A percentile compares a stretch with the other conserved stretches of the same genome.
Conservation (phyloP, 768 basidiomycete species). For the Lactarius indigo region DNA sequence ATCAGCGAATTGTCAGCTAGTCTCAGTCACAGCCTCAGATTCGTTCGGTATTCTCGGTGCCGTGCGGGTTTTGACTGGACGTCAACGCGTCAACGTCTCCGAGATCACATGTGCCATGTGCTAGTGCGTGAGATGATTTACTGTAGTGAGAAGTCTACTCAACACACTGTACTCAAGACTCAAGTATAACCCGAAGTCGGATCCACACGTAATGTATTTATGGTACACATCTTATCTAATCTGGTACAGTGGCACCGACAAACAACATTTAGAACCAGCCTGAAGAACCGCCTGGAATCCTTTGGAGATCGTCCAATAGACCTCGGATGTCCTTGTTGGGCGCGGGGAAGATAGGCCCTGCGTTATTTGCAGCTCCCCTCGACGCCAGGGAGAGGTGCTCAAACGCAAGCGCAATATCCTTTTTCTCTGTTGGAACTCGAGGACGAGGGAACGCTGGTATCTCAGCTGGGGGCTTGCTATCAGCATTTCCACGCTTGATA, state of each 20-base stretch:
- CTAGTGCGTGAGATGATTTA: no score
- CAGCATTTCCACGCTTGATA: background rate
- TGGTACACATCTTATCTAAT: background rate
- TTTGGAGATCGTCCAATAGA: background rate
- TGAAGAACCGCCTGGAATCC: background rate
- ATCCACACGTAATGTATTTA: background rate
- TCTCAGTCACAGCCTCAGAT: no score
- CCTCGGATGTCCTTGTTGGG: conserved; percentile 8
- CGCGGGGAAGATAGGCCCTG: conserved; percentile 3
- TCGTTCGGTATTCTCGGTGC: no score
- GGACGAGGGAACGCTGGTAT: background rate
- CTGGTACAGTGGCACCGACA: background rate
- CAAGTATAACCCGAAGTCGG: background rate
- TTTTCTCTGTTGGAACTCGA: background rate
- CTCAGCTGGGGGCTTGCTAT: background rate
- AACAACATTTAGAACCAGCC: background rate
- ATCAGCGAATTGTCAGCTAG: no score
- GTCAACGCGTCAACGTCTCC: no score
- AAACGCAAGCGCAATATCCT: conserved; percentile 2
- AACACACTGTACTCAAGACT: background rate
- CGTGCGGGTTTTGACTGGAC: no score
- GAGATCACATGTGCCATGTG: no score
- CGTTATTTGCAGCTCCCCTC: background rate
- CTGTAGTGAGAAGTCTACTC: no score
- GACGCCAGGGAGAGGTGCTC: conserved; percentile 6